Base-by-base conservation (phyloP, 768 basidiomycete species). In the Butyriboletus loyo region DNA sequence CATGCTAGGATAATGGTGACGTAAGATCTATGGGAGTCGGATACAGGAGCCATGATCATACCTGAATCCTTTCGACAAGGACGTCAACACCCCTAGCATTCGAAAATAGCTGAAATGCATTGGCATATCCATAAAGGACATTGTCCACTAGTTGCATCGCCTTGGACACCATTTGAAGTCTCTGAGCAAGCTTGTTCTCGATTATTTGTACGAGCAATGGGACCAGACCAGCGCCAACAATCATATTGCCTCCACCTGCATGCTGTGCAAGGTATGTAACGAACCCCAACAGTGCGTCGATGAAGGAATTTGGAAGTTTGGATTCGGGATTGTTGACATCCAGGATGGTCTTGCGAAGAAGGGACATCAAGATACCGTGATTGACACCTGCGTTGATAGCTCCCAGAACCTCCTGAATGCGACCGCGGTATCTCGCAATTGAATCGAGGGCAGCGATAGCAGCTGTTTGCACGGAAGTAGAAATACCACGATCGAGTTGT, bases 341-440 rank as follows among this genome's bases (percentile, higher is more conserved):
- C 17, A 77, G 67, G 17, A 92, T 86, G 22, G 89, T 89, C 70
- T 85, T 87, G 55, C 94, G 83, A 49, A 98, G 78, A 32, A 94
- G 75, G 27, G 88, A 86, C 86, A 98, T 92, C 24, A 99, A 70
- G 36, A 93, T 87, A 13, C 97, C 97, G 64, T 98, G 97, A 62
- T 93, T 97, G 49, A 98, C 92, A 39, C 92, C 92, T 24, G 92
- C 95, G 66, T 97, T 97, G 34, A 98, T 82, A 1, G 94, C 87
- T 5, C 87, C 86, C 41, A 97, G 71, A 35, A 96, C 92, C 65
- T 98, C 97, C 60, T 85, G 83, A 32, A 90, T 79, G 66, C 87
- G 92, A 54, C 74, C 77, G 54, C 92, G 83, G 67, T 96, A 95
- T 55, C 92, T 79, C 13, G 86, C 87, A 52, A 96, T 80, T 14